Evolutionary conservation across 495 filamentous ascomycete species (phyloP), one percentile per base, ranked within the genome.

Genomic region (Corynascus novoguineensis): DNA sequence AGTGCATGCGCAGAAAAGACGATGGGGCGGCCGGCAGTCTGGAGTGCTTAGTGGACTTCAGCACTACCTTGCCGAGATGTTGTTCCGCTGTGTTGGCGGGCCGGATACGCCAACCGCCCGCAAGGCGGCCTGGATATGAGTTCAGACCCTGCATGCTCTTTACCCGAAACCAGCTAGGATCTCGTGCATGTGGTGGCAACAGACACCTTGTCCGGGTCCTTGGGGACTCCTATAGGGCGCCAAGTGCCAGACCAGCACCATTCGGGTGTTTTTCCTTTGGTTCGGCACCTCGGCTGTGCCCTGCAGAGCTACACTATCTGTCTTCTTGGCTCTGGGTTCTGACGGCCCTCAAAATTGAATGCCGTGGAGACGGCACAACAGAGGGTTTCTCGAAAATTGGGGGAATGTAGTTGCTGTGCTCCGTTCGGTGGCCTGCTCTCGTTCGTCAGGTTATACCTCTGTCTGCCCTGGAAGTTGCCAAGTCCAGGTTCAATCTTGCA

Each of bases 181-280:
- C 50, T 47, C 29, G 50, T 22, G 48, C 37, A n/a, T 41, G 37
- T 15, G 21, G 37, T 22, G 14, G 41, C 45, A 17, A 14, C 22
- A 44, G 41, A 35, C 31, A 40, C n/a, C n/a, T 15, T 29, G 53
- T 56, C 63, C 61, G 55, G 59, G 66, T 63, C 57, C 57, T 44
- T 62, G 63, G 61, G 31, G 49, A 51, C 53, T 50, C 37, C n/a
- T n/a, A n/a, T 35, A 31, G 54, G 3, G 15, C n/a, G 34, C 29
- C 37, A n/a, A 50, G 44, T 7, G 1, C 21, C 17, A 11, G 28
- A 22, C n/a, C 6, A 5, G 40, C 48, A 31, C 59, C 57, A 57
- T 41, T 66, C 66, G 66, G 64, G 52, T 47, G 60, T 49, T 69
- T 62, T 55, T 50, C 35, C 25, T 17, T 31, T 25, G 34, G 10